Percentiles rank a stretch among this genome's conserved stretches.
These are phyloP conservation scores for Leccinellum rugosiceps DNA, from an alignment of 768 basidiomycete species.

Conservation along the genomic window DNA sequence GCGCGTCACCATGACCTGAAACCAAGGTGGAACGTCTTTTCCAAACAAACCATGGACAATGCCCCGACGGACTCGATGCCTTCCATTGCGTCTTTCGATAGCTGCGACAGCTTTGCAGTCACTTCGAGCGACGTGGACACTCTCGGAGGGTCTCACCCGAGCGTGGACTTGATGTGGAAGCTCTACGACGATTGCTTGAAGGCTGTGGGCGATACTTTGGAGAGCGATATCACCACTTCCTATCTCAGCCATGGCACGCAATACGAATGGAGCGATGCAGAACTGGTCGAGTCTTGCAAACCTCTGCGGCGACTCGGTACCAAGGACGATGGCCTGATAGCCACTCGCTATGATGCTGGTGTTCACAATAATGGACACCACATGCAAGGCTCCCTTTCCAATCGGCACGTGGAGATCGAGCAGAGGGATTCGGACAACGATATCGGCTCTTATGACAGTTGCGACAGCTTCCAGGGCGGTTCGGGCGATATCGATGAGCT, in stretches of 20 bases:
- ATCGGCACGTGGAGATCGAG: neutral
- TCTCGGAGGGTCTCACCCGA: neutral
- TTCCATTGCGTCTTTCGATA: neutral
- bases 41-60: neutral
- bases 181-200: neutral
- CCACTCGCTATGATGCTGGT: neutral
- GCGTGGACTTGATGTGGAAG: constrained; percentile 10
- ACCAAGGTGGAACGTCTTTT: too few relatives aligned
- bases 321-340: neutral
- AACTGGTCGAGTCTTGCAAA: neutral
- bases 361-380: neutral
- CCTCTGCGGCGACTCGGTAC: neutral
- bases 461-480: neutral
- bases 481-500: neutral
- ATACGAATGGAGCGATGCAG: neutral
- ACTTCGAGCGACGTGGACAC: neutral
- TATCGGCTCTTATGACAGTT: neutral
- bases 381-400: neutral
- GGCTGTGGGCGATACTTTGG: neutral
- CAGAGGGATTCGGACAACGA: neutral
- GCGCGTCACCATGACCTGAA: too few relatives aligned
- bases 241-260: neutral
- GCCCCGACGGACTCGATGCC: neutral
- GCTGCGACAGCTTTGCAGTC: neutral
- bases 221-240: neutral